Evolutionary conservation across 345 rosid species (phyloP), one percentile per base, ranked within the genome.

Genomic region (Noccaea caerulescens): DNA sequence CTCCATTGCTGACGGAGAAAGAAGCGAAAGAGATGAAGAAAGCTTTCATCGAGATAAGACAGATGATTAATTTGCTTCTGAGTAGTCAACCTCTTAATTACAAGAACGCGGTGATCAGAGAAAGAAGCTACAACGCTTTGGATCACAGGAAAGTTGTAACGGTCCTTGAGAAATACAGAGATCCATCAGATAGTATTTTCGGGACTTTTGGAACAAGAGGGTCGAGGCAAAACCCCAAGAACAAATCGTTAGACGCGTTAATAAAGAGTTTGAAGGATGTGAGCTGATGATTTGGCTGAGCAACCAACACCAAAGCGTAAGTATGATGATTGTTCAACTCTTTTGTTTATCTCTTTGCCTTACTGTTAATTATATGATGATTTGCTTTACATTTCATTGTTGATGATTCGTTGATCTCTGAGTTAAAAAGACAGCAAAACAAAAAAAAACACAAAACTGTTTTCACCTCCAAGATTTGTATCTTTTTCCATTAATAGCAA

Each of bases 181-280:
- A 94, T 79, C 89, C 91, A 66, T 81, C 97, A 10, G 97, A 94
- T 36, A 80, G 97, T 76, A 82, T 91, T 37, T 94, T 94, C 64
- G 93, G 96, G 52, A 87, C 96, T 30, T 94, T 94, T 71, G 97
- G 97, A 44, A 83, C 86, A 68, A 86, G 99, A 80, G 97, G 92
- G 71, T 78, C 89, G 66, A 85, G 79, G 82, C 91, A 83, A 77
- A 94, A 92, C 60, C 88, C 98, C 0, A 94, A 90, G 82, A 92
- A 88, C 85, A 92, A 94, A 80, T 94, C 99, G 5, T 80, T 94
- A 69, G 98, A 94, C 77, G 70, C 90, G 8, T 80, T 91, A 78
- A 94, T 94, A 64, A 94, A 84, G 83, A 83, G 91, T 77, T 91
- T 94, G 79, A 92, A 78, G 84, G 98, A 94, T 39, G 96, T 79